A percentile compares a stretch with the other conserved stretches of the same genome.
phyloP scores from a whole-genome alignment of 495 filamentous ascomycete species.

The Hyaloscypha variabilis region DNA sequence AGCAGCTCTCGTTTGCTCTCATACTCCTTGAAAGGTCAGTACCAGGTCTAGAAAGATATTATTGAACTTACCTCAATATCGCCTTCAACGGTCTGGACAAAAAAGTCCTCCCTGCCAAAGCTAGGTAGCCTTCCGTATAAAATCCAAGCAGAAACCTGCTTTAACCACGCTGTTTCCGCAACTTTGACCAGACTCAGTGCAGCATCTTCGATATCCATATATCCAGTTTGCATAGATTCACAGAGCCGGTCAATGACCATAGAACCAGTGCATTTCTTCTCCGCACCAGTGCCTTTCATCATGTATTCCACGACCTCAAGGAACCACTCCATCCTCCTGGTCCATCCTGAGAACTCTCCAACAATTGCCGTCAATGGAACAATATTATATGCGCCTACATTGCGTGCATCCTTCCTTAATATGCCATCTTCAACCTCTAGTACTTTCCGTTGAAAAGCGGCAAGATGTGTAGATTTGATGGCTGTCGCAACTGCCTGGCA shows the following conservation, averaged over 20 bases:
- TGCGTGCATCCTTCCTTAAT: conserved; percentile 65
- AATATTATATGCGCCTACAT: conserved; percentile 88
- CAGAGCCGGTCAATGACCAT: conserved; percentile 76
- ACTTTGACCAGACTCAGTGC: conserved; percentile 68
- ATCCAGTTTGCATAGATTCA: conserved; percentile 80
- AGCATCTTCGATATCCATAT: conserved; percentile 77
- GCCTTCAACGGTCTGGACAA: conserved; percentile 37
- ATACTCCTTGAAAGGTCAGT: conserved; percentile 47
- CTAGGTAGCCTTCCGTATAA: conserved; percentile 80
- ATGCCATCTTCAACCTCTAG: conserved; percentile 81
- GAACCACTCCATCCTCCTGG: conserved; percentile 82
- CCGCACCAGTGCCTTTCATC: conserved; percentile 37
- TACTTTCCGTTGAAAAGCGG: conserved; percentile 78
- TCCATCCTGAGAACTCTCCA: conserved; percentile 83
- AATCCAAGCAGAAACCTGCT: conserved; percentile 86
- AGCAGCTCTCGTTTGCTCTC: conserved; percentile 56
- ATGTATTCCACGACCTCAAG: conserved; percentile 72
- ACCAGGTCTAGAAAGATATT: background rate
- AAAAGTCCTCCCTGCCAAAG: conserved; percentile 80
- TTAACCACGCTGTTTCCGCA: conserved; percentile 89
- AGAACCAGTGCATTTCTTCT: conserved; percentile 57
- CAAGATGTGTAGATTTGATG: conserved; percentile 73
- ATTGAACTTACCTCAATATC: conserved; percentile 29
- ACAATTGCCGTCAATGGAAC: conserved; percentile 88
- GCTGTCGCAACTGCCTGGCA: conserved; percentile 87